Conservation (phyloP, 306 rosid genomes). For the Morella rubra region DNA sequence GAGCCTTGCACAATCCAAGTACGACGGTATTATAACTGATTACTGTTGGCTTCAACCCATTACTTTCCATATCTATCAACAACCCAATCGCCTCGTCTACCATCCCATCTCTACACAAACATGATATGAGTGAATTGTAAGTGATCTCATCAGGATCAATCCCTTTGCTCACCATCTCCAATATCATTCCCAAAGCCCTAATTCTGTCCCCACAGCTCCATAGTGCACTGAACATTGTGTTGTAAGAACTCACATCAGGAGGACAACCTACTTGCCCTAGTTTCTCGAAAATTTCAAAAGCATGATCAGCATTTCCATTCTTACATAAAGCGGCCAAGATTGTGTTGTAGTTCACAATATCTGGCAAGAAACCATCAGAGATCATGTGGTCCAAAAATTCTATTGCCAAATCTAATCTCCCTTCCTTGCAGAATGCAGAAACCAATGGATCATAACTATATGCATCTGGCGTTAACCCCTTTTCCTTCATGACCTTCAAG, state of each 20-base stretch:
- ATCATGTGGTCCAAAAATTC: constrained; percentile 66
- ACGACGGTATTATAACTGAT: constrained; percentile 71
- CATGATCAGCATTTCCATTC: constrained; percentile 65
- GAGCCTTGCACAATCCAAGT: constrained; percentile 76
- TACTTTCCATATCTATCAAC: constrained; percentile 68
- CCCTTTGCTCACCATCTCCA: constrained; percentile 62
- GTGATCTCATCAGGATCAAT: constrained; percentile 73
- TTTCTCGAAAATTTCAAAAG: constrained; percentile 65
- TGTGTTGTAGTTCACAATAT: constrained; percentile 74
- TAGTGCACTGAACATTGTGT: constrained; percentile 74
- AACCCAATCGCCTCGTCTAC: constrained; percentile 76
- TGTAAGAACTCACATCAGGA: constrained; percentile 79
- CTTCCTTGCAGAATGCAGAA: constrained; percentile 67
- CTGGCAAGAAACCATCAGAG: constrained; percentile 76
- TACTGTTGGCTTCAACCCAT: constrained; percentile 50
- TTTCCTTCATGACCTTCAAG: constrained; percentile 71
- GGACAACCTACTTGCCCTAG: constrained; percentile 73
- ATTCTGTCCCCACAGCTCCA: constrained; percentile 71
- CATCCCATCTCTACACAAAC: constrained; percentile 89
- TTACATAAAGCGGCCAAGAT: constrained; percentile 70
- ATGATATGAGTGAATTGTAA: constrained; percentile 70
- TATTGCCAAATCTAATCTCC: constrained; percentile 65
- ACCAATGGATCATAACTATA: constrained; percentile 83
- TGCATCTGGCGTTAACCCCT: constrained; percentile 71
- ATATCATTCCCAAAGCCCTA: constrained; percentile 62